Conservation (phyloP, 768 basidiomycete genomes). For the Auriscalpium microsporum region DNA sequence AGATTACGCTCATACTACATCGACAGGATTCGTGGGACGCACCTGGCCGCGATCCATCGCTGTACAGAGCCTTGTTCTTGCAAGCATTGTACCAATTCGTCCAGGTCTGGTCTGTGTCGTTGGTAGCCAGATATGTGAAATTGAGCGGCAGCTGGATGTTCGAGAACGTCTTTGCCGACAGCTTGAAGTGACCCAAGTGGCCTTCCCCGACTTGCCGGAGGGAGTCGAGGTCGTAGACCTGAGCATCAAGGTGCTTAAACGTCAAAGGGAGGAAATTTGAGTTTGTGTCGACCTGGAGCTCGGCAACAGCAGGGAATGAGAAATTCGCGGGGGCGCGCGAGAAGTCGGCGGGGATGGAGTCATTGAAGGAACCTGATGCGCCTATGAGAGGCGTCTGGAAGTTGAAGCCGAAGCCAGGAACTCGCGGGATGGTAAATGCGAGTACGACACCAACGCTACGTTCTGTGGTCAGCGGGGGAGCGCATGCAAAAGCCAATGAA, state of each 20-base stretch:
- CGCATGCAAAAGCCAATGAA: background rate
- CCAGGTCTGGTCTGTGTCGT: slow-evolving; percentile 80
- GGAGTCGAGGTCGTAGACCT: slow-evolving; percentile 64
- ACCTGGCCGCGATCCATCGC: slow-evolving; percentile 52
- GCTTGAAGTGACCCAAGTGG: slow-evolving; percentile 43
- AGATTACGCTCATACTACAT: background rate
- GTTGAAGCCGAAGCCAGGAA: slow-evolving; percentile 64
- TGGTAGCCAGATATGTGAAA: slow-evolving; percentile 75
- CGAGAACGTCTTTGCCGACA: slow-evolving; percentile 63
- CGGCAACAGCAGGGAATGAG: slow-evolving; percentile 71
- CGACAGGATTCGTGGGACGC: slow-evolving; percentile 20
- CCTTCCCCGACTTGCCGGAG: slow-evolving; percentile 60
- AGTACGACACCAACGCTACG: slow-evolving; percentile 58
- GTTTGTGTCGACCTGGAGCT: slow-evolving; percentile 68
- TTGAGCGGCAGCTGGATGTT: slow-evolving; percentile 66
- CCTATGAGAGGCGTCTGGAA: slow-evolving; percentile 43
- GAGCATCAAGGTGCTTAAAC: slow-evolving; percentile 58
- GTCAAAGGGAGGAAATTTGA: slow-evolving; percentile 71
- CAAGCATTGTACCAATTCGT: slow-evolving; percentile 71
- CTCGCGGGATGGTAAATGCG: slow-evolving; percentile 77
- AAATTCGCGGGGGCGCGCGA: slow-evolving; percentile 81
- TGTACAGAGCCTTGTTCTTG: slow-evolving; percentile 45
- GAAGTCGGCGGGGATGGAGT: slow-evolving; percentile 54
- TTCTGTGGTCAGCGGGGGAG: background rate
- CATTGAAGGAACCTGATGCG: slow-evolving; percentile 52